A percentile compares a stretch with the other conserved stretches of the same genome.
phyloP scores from a whole-genome alignment of 2,329 filamentous ascomycete genomes.

The Xenosphaeropsis pyriputrescens region DNA sequence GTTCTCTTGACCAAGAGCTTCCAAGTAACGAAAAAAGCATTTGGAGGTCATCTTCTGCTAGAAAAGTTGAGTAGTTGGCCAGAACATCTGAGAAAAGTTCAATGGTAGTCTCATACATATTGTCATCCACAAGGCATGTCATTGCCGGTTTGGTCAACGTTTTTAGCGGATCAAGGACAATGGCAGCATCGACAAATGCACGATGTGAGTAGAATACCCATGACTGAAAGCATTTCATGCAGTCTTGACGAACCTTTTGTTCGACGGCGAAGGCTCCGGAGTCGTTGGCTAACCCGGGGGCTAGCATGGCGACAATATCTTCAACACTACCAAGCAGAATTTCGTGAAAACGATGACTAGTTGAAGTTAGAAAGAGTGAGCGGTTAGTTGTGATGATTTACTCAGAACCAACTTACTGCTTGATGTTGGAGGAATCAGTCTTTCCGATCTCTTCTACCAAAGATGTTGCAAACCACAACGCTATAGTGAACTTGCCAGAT shows the following conservation, averaged over 20 bases:
- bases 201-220: conserved; percentile 65
- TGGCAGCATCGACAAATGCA: conserved; percentile 38
- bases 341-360: conserved; percentile 29
- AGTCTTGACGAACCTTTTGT: conserved; percentile 32
- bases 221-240: conserved; percentile 49
- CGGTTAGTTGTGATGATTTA: no score
- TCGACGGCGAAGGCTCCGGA: conserved; percentile 24
- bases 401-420: conserved; percentile 27
- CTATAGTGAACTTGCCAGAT: conserved; percentile 34
- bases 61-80: conserved; percentile 47
- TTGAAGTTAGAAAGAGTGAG: not conserved
- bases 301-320: conserved; percentile 32
- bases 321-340: conserved; percentile 34
- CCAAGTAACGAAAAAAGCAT: conserved; percentile 43
- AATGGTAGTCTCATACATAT: conserved; percentile 42
- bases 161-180: conserved; percentile 42
- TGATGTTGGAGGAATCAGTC: conserved; percentile 44
- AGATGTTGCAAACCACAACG: conserved; percentile 49
- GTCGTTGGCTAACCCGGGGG: conserved; percentile 20
- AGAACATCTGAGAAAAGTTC: conserved; percentile 53
- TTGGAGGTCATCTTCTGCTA: conserved; percentile 41
- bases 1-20: conserved; percentile 40
- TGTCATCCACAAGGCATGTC: conserved; percentile 40
- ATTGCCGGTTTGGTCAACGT: conserved; percentile 45
- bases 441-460: conserved; percentile 55